Percentiles rank a stretch among this genome's conserved stretches.
These are phyloP conservation scores for Fermentozyma sake DNA, from an alignment of 1,139 yeast species.

Conservation along the genomic window DNA sequence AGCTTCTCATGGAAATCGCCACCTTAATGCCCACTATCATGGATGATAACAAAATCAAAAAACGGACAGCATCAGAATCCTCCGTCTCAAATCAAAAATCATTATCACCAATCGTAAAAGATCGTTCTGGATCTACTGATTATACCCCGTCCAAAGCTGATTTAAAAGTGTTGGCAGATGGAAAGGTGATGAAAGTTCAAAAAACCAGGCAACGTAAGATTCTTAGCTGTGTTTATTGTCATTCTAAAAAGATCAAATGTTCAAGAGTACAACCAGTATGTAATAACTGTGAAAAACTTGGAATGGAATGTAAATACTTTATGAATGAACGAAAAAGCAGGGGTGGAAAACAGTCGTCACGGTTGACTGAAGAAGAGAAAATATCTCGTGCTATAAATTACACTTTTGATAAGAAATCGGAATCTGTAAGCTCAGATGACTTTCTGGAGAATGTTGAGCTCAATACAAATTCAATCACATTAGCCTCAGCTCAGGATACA, in stretches of 20 bases:
- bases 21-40: no score
- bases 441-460: no score
- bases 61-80: no score
- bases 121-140: not conserved
- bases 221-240: slow-evolving; percentile 56
- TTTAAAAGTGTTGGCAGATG: slow-evolving; percentile 32
- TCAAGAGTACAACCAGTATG: slow-evolving; percentile 48
- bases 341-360: slow-evolving; percentile 35
- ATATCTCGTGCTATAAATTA: no score
- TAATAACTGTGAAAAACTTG: slow-evolving; percentile 43
- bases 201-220: slow-evolving; percentile 56
- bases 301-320: slow-evolving; percentile 48
- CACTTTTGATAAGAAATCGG: no score
- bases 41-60: no score
- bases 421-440: no score
- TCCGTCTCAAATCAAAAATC: no score
- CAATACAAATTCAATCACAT: no score
- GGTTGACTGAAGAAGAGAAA: slow-evolving; percentile 10
- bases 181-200: slow-evolving; percentile 52
- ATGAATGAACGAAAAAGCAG: slow-evolving; percentile 51
- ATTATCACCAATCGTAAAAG: not conserved
- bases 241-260: slow-evolving; percentile 58
- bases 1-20: no score
- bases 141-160: slow-evolving; percentile 3
- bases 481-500: no score